Conservation (phyloP, 1,284 basidiomycete genomes). For the Cutaneotrichosporon mucoides region DNA sequence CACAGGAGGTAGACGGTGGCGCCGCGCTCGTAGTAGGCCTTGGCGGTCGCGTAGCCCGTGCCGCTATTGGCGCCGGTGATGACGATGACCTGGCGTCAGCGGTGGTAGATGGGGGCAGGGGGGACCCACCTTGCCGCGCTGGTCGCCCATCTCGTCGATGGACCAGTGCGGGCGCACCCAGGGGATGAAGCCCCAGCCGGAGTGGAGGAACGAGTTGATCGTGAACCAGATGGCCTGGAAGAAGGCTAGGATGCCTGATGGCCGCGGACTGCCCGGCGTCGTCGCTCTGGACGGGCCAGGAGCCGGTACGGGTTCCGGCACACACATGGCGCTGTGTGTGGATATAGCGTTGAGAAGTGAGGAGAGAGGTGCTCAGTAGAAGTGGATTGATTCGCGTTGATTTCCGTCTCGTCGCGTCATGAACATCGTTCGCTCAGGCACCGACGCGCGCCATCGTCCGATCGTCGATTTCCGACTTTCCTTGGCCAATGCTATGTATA, state of each 20-base stretch:
- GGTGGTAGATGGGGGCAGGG: background rate
- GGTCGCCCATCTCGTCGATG: conserved; percentile 55
- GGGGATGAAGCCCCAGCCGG: conserved; percentile 24
- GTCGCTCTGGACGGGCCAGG: no score
- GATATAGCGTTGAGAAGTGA: no score
- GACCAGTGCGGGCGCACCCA: conserved; percentile 53
- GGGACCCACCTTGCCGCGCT: conserved; percentile 51
- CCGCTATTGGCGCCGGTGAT: conserved; percentile 47
- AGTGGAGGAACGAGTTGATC: background rate
- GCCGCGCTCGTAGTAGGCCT: conserved; percentile 55
- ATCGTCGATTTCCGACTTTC: no score
- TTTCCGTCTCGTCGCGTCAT: no score
- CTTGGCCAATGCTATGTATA: no score
- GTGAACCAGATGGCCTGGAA: background rate
- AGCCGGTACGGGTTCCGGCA: no score
- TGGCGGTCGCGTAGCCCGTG: conserved; percentile 36
- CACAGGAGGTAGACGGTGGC: conserved; percentile 61
- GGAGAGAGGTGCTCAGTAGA: no score
- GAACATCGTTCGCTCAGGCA: no score
- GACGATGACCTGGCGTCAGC: conserved; percentile 33
- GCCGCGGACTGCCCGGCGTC: no score
- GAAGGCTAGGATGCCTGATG: background rate
- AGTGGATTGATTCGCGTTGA: no score
- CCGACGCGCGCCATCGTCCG: no score
- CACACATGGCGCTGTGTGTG: no score